These are phyloP conservation scores for Trichoderma citrinoviride DNA, from an alignment of 2,329 filamentous ascomycete genomes.

Conservation along the genomic window DNA sequence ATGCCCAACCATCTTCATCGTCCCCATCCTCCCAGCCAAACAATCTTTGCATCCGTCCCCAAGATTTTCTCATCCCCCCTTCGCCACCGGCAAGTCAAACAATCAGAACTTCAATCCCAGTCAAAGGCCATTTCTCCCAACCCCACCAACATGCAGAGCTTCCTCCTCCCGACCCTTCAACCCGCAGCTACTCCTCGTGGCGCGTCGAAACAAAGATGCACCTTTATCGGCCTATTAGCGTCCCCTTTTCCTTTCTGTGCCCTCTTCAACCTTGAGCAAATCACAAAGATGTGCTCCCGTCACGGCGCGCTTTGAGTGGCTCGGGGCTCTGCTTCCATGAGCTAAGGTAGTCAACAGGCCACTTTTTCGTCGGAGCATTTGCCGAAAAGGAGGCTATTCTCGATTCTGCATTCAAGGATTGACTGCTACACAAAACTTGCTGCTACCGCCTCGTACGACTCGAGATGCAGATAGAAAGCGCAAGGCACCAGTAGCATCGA, in stretches of 20 bases:
- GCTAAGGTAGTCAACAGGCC: neutral
- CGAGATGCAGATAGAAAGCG: too few species aligned
- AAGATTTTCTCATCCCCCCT: neutral
- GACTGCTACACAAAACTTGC: neutral
- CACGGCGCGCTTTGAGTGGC: constrained; percentile 8
- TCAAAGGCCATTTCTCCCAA: neutral
- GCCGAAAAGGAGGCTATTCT: neutral
- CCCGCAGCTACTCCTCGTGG: neutral
- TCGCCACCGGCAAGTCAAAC: neutral
- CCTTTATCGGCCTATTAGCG: constrained; percentile 7
- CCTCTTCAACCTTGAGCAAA: neutral
- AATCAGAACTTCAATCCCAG: too few species aligned
- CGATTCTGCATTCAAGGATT: neutral
- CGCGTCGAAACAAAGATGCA: constrained; percentile 21
- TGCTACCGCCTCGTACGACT: too few species aligned
- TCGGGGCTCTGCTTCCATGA: neutral
- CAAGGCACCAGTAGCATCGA: too few species aligned
- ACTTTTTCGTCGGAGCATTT: neutral
- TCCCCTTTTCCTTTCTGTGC: neutral
- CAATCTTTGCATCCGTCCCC: neutral
- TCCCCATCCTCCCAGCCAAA: neutral
- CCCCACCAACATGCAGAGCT: neutral
- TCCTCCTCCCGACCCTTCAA: constrained; percentile 5
- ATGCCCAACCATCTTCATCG: neutral
- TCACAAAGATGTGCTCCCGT: neutral